These are phyloP conservation scores for Mycena vulgaris DNA, from an alignment of 768 basidiomycete genomes.

Conservation along the genomic window DNA sequence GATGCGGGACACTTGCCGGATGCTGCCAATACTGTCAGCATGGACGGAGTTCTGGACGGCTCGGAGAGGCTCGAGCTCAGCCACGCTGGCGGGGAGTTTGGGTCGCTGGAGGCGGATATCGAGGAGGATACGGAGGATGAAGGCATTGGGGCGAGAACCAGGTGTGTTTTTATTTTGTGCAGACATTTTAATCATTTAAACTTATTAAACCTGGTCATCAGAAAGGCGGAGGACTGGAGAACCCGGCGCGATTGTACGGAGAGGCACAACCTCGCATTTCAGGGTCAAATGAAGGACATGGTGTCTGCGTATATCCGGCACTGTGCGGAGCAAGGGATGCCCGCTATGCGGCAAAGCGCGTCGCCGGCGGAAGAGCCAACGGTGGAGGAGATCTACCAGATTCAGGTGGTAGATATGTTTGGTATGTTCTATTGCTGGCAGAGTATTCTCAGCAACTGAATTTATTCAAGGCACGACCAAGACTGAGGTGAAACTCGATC, in stretches of 20 bases:
- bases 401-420: no score
- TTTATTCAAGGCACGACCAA: no score
- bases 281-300: no score
- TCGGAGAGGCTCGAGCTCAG: constrained; percentile 9
- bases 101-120: neutral
- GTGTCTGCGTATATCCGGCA: no score
- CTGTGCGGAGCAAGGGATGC: no score
- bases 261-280: neutral
- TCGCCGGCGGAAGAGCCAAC: no score
- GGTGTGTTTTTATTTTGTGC: neutral
- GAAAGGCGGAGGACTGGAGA: constrained; percentile 1
- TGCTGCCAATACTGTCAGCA: neutral
- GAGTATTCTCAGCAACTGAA: no score
- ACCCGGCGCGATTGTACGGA: constrained; percentile 6
- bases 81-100: no score
- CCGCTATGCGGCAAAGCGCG: no score
- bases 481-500: no score
- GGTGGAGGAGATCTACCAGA: no score
- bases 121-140: neutral
- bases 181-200: neutral
- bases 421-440: no score
- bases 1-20: neutral
- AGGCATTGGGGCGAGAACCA: neutral
- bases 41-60: constrained; percentile 3
- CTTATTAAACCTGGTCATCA: neutral